Base-by-base conservation (phyloP, 179 eudicot species). In the Beta lomatogona region DNA sequence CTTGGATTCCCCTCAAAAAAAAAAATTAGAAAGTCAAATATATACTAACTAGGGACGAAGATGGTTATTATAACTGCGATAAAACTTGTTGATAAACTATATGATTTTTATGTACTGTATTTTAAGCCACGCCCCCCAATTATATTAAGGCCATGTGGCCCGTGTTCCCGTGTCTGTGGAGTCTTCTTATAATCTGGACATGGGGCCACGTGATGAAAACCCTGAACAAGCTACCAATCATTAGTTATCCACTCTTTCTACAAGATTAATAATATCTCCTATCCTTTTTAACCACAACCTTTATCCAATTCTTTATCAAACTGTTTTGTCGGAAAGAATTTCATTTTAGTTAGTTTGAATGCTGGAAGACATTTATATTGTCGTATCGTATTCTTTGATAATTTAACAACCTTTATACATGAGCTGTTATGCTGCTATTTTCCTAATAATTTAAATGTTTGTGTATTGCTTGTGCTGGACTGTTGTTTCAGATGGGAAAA, bases 401-500 rank as follows among this genome's bases (percentile, higher is more conserved):
- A 58, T 11, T 31, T 31, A 31, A 31, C 36, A 31, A 31, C 36
- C 36, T 31, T 31, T 31, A n/a, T n/a, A n/a, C 14, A 4, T 61
- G 55, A 52, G 59, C 60, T 22, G 71, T 60, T 75, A 77, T 72
- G 78, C n/a, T 59, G 18, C 18, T 57, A 58, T 70, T 60, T 75
- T 77, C 18, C 36, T n/a, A 25, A 66, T 25, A 60, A 53, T 54
- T 22, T n/a, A 46, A 76, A 68, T 79, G 6, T 45, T 36, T 80
- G 69, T 78, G 48, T 54, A 46, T 31, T 64, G 73, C 66, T 76
- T 46, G 22, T 41, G 76, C 69, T 52, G 79, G 28, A 60, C 48
- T 70, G 44, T 54, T 80, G 80, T 67, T 65, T 53, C 91, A 96
- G 99, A 93, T 96, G 99, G 99, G 99, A 52, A 96, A 96, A 85